These are phyloP conservation scores for Fusarium lateritium DNA, from an alignment of 2,329 filamentous ascomycete genomes.

Conservation along the genomic window DNA sequence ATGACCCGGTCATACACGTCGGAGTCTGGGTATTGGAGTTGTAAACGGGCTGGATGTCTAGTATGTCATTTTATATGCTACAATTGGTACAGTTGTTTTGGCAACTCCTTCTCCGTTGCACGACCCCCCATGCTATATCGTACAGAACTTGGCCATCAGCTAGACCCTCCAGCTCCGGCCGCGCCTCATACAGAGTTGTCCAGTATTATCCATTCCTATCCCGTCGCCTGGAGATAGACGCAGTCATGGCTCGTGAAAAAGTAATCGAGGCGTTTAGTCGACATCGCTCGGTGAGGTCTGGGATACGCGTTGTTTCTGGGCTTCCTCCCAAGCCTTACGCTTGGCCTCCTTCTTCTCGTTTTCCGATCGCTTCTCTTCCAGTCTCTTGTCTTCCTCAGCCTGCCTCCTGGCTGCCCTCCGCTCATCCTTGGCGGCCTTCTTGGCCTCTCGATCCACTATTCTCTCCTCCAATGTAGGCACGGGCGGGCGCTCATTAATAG, in stretches of 20 bases:
- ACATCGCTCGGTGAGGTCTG: slow-evolving; percentile 35
- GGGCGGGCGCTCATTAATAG: slow-evolving; percentile 74
- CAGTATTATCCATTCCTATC: slow-evolving; percentile 11
- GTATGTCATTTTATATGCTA: slow-evolving; percentile 44
- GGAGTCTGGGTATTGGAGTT: slow-evolving; percentile 22
- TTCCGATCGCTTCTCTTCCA: slow-evolving; percentile 48
- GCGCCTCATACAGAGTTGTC: not conserved
- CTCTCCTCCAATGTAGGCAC: slow-evolving; percentile 76
- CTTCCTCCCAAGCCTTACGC: slow-evolving; percentile 44
- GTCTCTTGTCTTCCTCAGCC: slow-evolving; percentile 42
- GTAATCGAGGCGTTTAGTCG: slow-evolving; percentile 20
- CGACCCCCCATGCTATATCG: slow-evolving; percentile 33
- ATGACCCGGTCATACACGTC: slow-evolving; percentile 6
- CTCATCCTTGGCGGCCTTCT: slow-evolving; percentile 71
- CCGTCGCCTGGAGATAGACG: not conserved
- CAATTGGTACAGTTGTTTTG: slow-evolving; percentile 44
- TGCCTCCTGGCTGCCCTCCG: slow-evolving; percentile 59
- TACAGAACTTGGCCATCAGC: slow-evolving; percentile 35
- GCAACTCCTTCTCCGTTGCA: slow-evolving; percentile 30
- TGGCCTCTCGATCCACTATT: slow-evolving; percentile 66
- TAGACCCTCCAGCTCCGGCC: slow-evolving; percentile 8
- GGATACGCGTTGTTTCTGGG: slow-evolving; percentile 36
- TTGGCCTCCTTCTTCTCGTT: slow-evolving; percentile 46
- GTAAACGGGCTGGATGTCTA: slow-evolving; percentile 26
- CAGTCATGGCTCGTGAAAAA: slow-evolving; percentile 15